Percentiles rank a stretch among this genome's conserved stretches.
Conservation (phyloP, 768 basidiomycete species). For the Leccinum subgranulosum region DNA sequence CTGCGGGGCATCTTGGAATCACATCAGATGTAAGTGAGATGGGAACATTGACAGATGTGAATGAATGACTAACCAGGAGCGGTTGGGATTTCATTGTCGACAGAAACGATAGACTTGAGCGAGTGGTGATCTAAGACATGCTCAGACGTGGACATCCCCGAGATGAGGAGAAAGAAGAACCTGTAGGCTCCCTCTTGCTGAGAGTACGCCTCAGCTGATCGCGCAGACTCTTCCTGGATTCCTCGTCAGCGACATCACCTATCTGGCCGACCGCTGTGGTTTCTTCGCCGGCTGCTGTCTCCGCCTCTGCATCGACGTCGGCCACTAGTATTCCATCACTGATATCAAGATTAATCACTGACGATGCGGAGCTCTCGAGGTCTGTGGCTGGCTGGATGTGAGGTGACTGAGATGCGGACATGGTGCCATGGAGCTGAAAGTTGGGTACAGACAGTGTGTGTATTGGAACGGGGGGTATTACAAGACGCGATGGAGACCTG, state of each 20-base stretch:
- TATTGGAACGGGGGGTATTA: slow-evolving; percentile 48
- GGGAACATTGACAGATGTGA: neutral
- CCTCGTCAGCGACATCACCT: slow-evolving; percentile 46
- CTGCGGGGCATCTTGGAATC: slow-evolving; percentile 9
- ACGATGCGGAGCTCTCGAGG: slow-evolving; percentile 67
- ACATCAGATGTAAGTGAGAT: neutral
- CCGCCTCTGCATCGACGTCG: slow-evolving; percentile 64
- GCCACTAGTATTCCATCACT: slow-evolving; percentile 69
- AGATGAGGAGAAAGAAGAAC: slow-evolving; percentile 27
- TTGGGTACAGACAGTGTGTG: slow-evolving; percentile 56
- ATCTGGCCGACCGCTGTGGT: slow-evolving; percentile 45
- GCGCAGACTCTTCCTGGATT: slow-evolving; percentile 60
- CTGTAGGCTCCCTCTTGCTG: slow-evolving; percentile 47
- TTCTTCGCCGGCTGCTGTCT: slow-evolving; percentile 53
- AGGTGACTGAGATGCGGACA: slow-evolving; percentile 28
- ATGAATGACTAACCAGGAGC: slow-evolving; percentile 17
- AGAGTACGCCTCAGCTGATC: slow-evolving; percentile 72
- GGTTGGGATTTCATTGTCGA: slow-evolving; percentile 36
- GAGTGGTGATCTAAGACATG: slow-evolving; percentile 10
- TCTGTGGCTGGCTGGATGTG: slow-evolving; percentile 31
- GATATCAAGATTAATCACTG: slow-evolving; percentile 63
- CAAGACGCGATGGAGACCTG: slow-evolving; percentile 50
- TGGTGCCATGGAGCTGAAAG: slow-evolving; percentile 47
- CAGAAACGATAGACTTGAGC: slow-evolving; percentile 12
- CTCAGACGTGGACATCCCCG: slow-evolving; percentile 9